Conservation (phyloP, 2,329 filamentous ascomycete species). For the Myrmaecium sp. region DNA sequence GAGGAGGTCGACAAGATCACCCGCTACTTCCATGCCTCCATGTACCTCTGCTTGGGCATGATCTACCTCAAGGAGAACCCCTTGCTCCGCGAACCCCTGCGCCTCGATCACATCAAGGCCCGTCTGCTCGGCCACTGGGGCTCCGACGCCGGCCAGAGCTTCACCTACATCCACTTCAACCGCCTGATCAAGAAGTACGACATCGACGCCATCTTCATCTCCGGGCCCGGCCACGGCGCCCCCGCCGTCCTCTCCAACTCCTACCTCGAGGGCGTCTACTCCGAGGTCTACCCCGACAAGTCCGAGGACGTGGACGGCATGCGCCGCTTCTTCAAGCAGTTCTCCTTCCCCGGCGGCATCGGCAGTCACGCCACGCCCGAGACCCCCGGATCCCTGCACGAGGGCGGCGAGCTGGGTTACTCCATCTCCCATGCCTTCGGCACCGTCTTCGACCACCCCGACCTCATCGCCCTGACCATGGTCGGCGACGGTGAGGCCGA, state of each 20-base stretch:
- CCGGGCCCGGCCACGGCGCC: constrained; percentile 62
- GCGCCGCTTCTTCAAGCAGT: constrained; percentile 65
- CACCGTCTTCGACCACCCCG: constrained; percentile 56
- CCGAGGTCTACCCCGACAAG: constrained; percentile 61
- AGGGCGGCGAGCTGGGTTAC: constrained; percentile 71
- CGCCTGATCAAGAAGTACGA: constrained; percentile 68
- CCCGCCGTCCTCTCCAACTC: constrained; percentile 60
- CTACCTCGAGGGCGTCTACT: constrained; percentile 63
- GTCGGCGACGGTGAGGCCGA: constrained; percentile 72
- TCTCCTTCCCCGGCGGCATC: constrained; percentile 66
- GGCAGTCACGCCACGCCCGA: constrained; percentile 65
- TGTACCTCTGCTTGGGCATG: constrained; percentile 66
- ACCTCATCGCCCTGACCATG: constrained; percentile 60
- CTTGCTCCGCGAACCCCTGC: constrained; percentile 51
- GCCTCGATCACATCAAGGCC: constrained; percentile 53
- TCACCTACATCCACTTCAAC: constrained; percentile 72
- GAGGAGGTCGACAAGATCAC: constrained; percentile 53
- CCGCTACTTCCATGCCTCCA: constrained; percentile 56
- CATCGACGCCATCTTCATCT: constrained; percentile 55
- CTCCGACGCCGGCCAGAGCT: constrained; percentile 63
- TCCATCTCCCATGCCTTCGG: constrained; percentile 66
- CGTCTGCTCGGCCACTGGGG: constrained; percentile 65
- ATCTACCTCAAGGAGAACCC: constrained; percentile 63
- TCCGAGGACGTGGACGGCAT: constrained; percentile 51
- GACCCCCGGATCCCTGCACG: constrained; percentile 60